Evolutionary conservation across 2,329 filamentous ascomycete genomes (phyloP).

Genomic region (Truncatella angustata): DNA sequence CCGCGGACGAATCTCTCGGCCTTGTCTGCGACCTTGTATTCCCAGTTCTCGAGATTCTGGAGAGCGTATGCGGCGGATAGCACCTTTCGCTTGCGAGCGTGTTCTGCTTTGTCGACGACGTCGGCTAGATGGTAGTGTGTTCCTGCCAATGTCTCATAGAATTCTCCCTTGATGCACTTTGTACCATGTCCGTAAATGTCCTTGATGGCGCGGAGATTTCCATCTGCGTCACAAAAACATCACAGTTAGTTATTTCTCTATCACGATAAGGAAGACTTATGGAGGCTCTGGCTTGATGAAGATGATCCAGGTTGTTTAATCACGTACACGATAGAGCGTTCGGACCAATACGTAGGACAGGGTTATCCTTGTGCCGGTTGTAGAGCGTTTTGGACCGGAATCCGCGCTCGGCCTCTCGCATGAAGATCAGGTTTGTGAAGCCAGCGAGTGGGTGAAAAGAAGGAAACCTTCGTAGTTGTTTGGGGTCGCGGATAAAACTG

Average conservation of each 20-base stretch:
- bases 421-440: neutral
- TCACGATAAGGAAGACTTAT: no score
- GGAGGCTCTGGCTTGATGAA: no score
- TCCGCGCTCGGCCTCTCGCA: neutral
- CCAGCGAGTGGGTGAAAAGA: neutral
- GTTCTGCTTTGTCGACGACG: constrained; percentile 49
- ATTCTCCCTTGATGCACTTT: constrained; percentile 47
- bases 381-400: constrained; percentile 37
- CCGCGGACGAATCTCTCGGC: constrained; percentile 40
- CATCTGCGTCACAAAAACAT: no score
- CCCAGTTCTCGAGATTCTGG: constrained; percentile 54
- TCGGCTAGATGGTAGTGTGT: constrained; percentile 52
- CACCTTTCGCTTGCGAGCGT: constrained; percentile 48
- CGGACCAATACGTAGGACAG: constrained; percentile 43
- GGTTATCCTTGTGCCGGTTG: constrained; percentile 43
- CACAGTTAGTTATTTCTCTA: no score
- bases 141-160: constrained; percentile 42
- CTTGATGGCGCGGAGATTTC: constrained; percentile 1
- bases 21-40: constrained; percentile 54
- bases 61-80: constrained; percentile 50
- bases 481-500: neutral
- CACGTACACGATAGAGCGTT: constrained; percentile 44
- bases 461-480: neutral
- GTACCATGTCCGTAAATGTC: constrained; percentile 52
- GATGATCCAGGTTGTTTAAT: no score